These are phyloP conservation scores for Hanseniaspora hatyaiensis DNA, from an alignment of 805 yeast species.

Conservation along the genomic window DNA sequence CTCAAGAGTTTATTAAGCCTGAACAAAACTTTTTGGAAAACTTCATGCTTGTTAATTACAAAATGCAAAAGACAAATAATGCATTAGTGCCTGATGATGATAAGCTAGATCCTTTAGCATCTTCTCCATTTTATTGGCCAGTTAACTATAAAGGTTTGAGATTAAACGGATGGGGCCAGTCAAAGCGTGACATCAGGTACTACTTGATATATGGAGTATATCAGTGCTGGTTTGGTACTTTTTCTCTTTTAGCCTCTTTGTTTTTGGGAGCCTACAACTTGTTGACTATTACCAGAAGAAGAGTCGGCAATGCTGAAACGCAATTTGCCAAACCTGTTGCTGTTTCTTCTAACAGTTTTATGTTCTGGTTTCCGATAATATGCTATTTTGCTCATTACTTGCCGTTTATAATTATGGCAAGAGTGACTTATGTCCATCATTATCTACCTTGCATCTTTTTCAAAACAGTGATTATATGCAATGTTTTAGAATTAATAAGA, in stretches of 20 bases:
- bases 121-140: constrained; percentile 84
- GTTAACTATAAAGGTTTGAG: constrained; percentile 63
- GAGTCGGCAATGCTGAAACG: too few species aligned
- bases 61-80: constrained; percentile 80
- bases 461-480: constrained; percentile 60
- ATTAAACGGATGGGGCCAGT: constrained; percentile 57
- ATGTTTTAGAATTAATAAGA: constrained; percentile 22
- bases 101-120: constrained; percentile 58
- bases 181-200: constrained; percentile 40
- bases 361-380: constrained; percentile 57
- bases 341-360: constrained; percentile 28
- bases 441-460: constrained; percentile 90
- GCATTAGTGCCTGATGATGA: constrained; percentile 71
- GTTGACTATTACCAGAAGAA: constrained; percentile 44
- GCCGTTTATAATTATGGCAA: constrained; percentile 87
- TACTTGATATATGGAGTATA: constrained; percentile 68
- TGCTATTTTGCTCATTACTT: constrained; percentile 58
- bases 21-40: constrained; percentile 67
- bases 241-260: constrained; percentile 45
- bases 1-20: constrained; percentile 42
- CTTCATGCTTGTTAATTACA: constrained; percentile 61
- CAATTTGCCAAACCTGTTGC: too few species aligned
- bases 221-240: constrained; percentile 63
- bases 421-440: constrained; percentile 95
- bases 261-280: constrained; percentile 33